Base-by-base conservation (phyloP, 164 flowering plant species). In the Taxillus chinensis region DNA sequence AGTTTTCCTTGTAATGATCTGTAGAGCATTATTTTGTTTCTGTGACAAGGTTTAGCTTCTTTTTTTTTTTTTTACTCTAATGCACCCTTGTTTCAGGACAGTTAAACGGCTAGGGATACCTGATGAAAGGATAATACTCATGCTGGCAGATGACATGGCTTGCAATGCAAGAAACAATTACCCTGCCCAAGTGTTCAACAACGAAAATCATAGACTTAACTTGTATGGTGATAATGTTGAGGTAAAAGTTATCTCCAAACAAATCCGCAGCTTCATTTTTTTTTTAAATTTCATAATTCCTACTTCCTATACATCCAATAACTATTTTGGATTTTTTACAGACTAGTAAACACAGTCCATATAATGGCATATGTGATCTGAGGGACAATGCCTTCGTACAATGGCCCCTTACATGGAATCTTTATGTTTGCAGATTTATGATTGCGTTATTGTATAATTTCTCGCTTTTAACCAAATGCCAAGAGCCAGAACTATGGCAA, bases 141-240 rank as follows among this genome's bases (percentile, higher is more conserved):
- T 95, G 99, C 70, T 95, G 68, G 96, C 97, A 56, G 99, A 95
- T 78, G 97, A 95, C 65, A 95, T 95, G 96, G 99, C 99, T 60
- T 95, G 99, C 75, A 95, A 95, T 80, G 78, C 96, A 59, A 81
- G 99, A 71, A 95, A 95, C 67, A 89, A 83, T 59, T 87, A 82
- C 58, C 96, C 99, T 65, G 99, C 97, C 14, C 96, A 95, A 77
- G 99, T 95, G 62, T 95, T 95, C 76, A 91, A 95, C 78, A 95
- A 95, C 78, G 96, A 91, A 73, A 91, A 95, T 64, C 99, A 95
- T 70, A 80, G 78, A 45, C 92, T 91, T 61, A 95, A 95, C 72
- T 79, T 95, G 67, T 95, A 95, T 73, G 99, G 99, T 52, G 99
- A 95, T 75, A 91, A 91, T 80, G 99, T 91, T 51, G 97, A 95